These are phyloP conservation scores for Penicillium coprophilum DNA, from an alignment of 495 filamentous ascomycete species.

Conservation along the genomic window DNA sequence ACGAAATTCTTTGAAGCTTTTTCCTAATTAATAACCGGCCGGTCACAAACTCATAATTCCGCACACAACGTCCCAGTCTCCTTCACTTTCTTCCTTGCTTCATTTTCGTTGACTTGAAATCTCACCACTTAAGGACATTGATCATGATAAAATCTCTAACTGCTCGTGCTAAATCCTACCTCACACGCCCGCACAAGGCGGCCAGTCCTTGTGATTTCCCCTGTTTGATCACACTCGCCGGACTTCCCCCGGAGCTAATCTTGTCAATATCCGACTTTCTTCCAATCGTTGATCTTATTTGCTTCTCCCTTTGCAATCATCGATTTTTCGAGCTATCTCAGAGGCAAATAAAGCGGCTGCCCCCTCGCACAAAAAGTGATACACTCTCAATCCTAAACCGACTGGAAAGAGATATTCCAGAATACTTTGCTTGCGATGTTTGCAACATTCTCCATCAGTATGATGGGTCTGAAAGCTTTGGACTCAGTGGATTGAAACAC, in stretches of 20 bases:
- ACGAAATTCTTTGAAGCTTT: too few relatives aligned
- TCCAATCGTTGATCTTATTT: constrained; percentile 7
- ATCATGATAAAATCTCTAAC: too few relatives aligned
- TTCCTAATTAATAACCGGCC: too few relatives aligned
- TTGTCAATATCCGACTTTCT: constrained; percentile 10
- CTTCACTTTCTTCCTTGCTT: too few relatives aligned
- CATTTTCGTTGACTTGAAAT: too few relatives aligned
- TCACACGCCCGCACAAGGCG: too few relatives aligned
- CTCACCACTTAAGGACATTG: too few relatives aligned
- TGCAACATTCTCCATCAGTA: constrained; percentile 19
- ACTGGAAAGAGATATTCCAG: constrained; percentile 16
- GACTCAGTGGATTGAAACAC: constrained; percentile 3
- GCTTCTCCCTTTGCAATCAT: constrained; percentile 16
- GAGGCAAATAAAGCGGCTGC: not conserved
- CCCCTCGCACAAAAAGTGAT: not conserved
- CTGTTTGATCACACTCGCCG: constrained; percentile 7
- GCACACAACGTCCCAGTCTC: too few relatives aligned
- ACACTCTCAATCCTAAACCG: constrained; percentile 13
- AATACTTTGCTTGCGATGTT: constrained; percentile 20
- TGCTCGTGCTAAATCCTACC: too few relatives aligned
- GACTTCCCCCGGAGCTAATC: constrained; percentile 8
- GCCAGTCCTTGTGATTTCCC: too few relatives aligned
- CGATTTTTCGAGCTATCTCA: constrained; percentile 6
- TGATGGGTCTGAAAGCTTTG: constrained; percentile 19
- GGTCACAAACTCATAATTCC: too few relatives aligned